phyloP scores from a whole-genome alignment of 176 grass and related monocot genomes.

The Oropetium thomaeum region DNA sequence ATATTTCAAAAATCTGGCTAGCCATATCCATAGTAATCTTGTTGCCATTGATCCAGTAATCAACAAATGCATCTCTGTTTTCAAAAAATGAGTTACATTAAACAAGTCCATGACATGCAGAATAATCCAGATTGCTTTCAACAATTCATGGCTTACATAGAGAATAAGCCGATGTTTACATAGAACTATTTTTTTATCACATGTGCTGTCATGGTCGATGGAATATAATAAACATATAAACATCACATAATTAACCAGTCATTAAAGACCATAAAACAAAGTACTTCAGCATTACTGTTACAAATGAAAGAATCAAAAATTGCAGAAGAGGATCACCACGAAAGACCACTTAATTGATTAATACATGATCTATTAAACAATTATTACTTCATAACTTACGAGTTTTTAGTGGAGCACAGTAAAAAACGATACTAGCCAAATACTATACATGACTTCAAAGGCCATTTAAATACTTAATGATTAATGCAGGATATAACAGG shows the following conservation, averaged over 20 bases:
- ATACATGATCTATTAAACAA: background rate
- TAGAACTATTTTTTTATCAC: slow-evolving; percentile 1
- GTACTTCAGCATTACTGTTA: slow-evolving; percentile 3
- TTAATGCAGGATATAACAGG: background rate
- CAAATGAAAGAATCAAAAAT: background rate
- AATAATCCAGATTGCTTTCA: background rate
- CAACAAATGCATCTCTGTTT: slow-evolving; percentile 89
- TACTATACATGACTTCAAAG: too few relatives aligned
- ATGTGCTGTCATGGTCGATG: background rate
- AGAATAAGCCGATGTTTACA: background rate
- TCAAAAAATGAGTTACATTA: slow-evolving; percentile 21
- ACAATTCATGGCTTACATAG: background rate
- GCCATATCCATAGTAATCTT: slow-evolving; percentile 86
- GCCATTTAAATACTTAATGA: too few relatives aligned
- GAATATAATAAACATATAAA: background rate
- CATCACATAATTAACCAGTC: background rate
- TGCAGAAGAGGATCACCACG: background rate
- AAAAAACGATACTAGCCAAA: too few relatives aligned
- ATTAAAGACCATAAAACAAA: slow-evolving; percentile 27
- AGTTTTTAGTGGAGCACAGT: too few relatives aligned
- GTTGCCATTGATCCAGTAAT: slow-evolving; percentile 94
- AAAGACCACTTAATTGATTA: background rate
- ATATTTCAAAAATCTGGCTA: slow-evolving; percentile 85
- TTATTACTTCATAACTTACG: background rate
- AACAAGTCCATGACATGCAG: background rate